Percentiles rank a stretch among this genome's conserved stretches.
phyloP scores from a whole-genome alignment of 139 green algal species.

The Chlorella ohadii region DNA sequence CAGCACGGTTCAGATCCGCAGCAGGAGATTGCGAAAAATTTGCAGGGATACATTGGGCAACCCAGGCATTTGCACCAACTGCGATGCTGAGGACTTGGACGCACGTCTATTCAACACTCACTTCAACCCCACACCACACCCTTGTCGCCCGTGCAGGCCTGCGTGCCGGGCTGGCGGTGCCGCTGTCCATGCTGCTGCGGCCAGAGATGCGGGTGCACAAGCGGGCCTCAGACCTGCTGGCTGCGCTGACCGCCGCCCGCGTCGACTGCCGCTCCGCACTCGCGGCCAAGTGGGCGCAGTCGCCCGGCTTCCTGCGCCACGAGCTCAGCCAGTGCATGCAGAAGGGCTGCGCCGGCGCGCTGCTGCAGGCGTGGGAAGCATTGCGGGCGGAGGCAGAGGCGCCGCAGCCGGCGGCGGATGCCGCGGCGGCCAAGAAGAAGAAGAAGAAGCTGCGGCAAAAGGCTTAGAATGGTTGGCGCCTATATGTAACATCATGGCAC shows the following conservation, averaged over 20 bases:
- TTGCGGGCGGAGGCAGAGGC: constrained; percentile 31
- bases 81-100: too few species aligned
- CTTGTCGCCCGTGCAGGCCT: too few species aligned
- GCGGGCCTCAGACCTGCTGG: constrained; percentile 69
- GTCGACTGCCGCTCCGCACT: constrained; percentile 58
- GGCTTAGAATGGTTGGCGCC: neutral
- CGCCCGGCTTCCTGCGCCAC: constrained; percentile 56
- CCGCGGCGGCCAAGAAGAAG: neutral
- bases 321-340: constrained; percentile 72
- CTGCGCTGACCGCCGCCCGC: constrained; percentile 35
- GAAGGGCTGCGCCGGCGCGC: constrained; percentile 30
- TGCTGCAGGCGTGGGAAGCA: constrained; percentile 64
- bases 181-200: constrained; percentile 51
- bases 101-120: too few species aligned
- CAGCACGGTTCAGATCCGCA: neutral
- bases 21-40: too few species aligned
- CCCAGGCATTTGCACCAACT: too few species aligned
- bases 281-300: constrained; percentile 47
- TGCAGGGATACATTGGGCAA: too few species aligned
- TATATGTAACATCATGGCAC: neutral
- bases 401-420: neutral
- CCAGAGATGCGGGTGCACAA: constrained; percentile 66
- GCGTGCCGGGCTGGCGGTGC: constrained; percentile 40
- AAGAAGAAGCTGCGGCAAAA: neutral
- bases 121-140: too few species aligned